Evolutionary conservation across 352 stramenopile genomes (phyloP).

Genomic region (Phytophthora cajani): DNA sequence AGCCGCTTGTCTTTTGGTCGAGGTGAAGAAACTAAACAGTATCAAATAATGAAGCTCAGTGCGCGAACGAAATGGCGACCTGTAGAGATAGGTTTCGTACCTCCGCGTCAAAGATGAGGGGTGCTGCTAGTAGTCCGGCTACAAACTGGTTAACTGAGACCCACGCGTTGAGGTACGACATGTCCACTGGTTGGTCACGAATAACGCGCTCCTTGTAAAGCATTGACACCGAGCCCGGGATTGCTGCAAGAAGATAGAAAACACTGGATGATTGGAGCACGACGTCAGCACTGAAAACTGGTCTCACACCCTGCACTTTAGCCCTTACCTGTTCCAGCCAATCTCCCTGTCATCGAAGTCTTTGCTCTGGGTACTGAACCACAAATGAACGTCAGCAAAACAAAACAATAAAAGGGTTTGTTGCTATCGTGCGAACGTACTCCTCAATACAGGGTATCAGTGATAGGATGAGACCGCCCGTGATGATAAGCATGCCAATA

Average conservation of each 20-base stretch:
- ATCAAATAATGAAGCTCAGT: neutral
- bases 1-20: conserved; percentile 80
- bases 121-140: conserved; percentile 76
- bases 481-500: conserved; percentile 74
- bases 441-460: conserved; percentile 80
- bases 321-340: conserved; percentile 75
- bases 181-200: conserved; percentile 85
- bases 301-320: neutral
- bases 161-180: conserved; percentile 89
- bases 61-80: neutral
- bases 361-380: conserved; percentile 61
- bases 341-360: conserved; percentile 75
- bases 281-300: neutral
- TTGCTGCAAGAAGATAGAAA: conserved; percentile 78
- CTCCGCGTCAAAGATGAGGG: conserved; percentile 82
- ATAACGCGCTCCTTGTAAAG: conserved; percentile 88
- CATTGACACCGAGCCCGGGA: conserved; percentile 84
- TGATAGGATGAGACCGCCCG: conserved; percentile 70
- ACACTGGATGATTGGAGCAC: conserved; percentile 42
- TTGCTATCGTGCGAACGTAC: conserved; percentile 42
- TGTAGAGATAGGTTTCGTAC: conserved; percentile 25
- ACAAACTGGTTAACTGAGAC: conserved; percentile 89
- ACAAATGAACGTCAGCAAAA: conserved; percentile 8
- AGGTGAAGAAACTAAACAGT: conserved; percentile 57
- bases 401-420: neutral